A percentile compares a stretch with the other conserved stretches of the same genome.
phyloP scores from a whole-genome alignment of 1,139 yeast genomes.

The Eremothecium sinecaudum region DNA sequence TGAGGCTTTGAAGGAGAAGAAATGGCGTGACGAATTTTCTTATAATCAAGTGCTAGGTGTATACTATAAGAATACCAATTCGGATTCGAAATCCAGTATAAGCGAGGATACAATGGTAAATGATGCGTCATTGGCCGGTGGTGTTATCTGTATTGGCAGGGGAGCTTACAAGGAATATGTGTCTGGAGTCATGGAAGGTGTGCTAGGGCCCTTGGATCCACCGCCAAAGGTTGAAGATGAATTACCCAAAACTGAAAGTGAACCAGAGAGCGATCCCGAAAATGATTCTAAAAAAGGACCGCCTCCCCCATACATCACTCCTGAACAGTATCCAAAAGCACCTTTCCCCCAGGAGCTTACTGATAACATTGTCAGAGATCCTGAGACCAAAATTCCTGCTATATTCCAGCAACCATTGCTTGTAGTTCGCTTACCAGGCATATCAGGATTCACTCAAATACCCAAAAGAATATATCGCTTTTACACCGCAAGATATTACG shows the following conservation, averaged over 20 bases:
- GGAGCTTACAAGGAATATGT: slow-evolving; percentile 93
- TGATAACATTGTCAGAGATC: slow-evolving; percentile 29
- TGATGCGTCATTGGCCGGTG: slow-evolving; percentile 53
- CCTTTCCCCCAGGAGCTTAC: slow-evolving; percentile 52
- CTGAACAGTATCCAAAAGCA: slow-evolving; percentile 46
- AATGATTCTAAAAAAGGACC: slow-evolving; percentile 37
- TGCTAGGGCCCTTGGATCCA: slow-evolving; percentile 77
- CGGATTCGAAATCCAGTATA: slow-evolving; percentile 29
- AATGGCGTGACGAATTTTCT: slow-evolving; percentile 39
- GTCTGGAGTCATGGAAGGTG: slow-evolving; percentile 87
- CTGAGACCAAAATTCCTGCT: slow-evolving; percentile 41
- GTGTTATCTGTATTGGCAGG: slow-evolving; percentile 85
- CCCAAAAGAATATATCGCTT: slow-evolving; percentile 72
- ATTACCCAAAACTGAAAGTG: slow-evolving; percentile 29
- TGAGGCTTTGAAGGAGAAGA: slow-evolving; percentile 21
- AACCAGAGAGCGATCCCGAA: slow-evolving; percentile 26
- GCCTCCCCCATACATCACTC: slow-evolving; percentile 52
- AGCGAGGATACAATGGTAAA: slow-evolving; percentile 41
- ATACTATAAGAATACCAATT: slow-evolving; percentile 32
- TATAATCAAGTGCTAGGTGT: slow-evolving; percentile 54
- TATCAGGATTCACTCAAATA: slow-evolving; percentile 67
- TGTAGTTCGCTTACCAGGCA: slow-evolving; percentile 62
- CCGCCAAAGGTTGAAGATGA: slow-evolving; percentile 35
- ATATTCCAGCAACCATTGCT: slow-evolving; percentile 66
- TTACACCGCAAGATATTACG: slow-evolving; percentile 61